Base-by-base conservation (phyloP, 139 green algal genomes). In the Chlamydomonas asymmetrica region DNA sequence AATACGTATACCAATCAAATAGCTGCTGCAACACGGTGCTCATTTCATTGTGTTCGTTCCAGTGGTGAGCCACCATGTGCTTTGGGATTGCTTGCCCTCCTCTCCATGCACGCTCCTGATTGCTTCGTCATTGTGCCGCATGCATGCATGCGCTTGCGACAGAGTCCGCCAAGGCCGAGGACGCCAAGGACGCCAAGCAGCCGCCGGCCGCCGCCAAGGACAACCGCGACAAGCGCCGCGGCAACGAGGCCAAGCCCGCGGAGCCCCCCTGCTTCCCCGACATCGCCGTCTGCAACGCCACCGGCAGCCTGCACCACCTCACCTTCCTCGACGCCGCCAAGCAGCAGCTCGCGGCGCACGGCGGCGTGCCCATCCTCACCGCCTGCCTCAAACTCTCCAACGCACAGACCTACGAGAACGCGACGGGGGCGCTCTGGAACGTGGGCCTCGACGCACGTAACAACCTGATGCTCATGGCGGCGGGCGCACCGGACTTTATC, bases 291-390 rank as follows among this genome's bases (percentile, higher is more conserved):
- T 87, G 73, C 75, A 85, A 82, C 62, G 80, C 76, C 2, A 37
- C 85, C 40, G 85, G 85, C 8, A 78, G 78, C 34, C 65, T 91
- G 71, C 82, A 91, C 52, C 85, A 91, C 64, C 78, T 91, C 34
- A 82, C 74, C 22, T 86, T 91, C 66, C n/a, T 82, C 4, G 85
- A 91, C 41, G 71, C 52, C 1, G 85, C 77, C 37, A 91, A 88
- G 76, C 52, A 74, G 32, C 69, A 90, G 76, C 67, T 86, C 52
- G 74, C 66, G 10, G 34, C 74, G 7, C 27, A 59, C 29, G 73
- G 66, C 34, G 81, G 81, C 20, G 67, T 73, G 41, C 64, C 67
- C 68, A 82, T 84, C 61, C 63, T 87, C 25, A 68, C 52, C 37
- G 41, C 63, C 35, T 72, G 69, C 31, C 56, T 83, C 22, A 68